phyloP scores from a whole-genome alignment of 495 filamentous ascomycete species.

The Aspergillus biplanus region DNA sequence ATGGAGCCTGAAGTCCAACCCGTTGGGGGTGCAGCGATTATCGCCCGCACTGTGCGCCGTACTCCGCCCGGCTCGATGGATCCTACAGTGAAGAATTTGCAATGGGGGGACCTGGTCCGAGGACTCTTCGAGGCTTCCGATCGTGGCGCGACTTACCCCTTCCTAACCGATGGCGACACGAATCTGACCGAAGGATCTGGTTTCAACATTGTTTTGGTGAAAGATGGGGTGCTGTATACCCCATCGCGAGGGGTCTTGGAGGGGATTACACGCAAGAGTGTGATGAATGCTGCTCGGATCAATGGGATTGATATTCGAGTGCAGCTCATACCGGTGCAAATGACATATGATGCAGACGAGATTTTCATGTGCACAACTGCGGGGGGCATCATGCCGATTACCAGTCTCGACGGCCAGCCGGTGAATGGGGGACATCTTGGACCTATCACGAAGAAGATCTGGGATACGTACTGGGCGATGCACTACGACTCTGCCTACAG shows the following conservation, averaged over 20 bases:
- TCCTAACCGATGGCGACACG: slow-evolving; percentile 43
- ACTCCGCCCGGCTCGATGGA: slow-evolving; percentile 39
- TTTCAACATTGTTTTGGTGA: slow-evolving; percentile 39
- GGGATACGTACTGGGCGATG: slow-evolving; percentile 46
- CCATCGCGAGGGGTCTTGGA: slow-evolving; percentile 37
- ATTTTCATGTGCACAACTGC: slow-evolving; percentile 46
- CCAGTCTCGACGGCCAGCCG: slow-evolving; percentile 36
- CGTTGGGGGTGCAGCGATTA: slow-evolving; percentile 39
- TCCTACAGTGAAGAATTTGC: slow-evolving; percentile 47
- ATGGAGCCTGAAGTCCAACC: slow-evolving; percentile 43
- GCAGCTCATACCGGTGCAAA: slow-evolving; percentile 34
- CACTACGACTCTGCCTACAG: slow-evolving; percentile 39
- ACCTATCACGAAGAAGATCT: slow-evolving; percentile 42
- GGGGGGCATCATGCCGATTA: slow-evolving; percentile 46
- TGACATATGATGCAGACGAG: slow-evolving; percentile 39
- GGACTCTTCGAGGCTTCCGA: slow-evolving; percentile 36
- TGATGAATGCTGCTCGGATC: slow-evolving; percentile 33
- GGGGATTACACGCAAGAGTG: slow-evolving; percentile 39
- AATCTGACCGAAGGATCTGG: slow-evolving; percentile 39
- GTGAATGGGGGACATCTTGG: slow-evolving; percentile 40
- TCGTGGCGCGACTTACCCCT: slow-evolving; percentile 36
- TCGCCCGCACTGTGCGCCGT: slow-evolving; percentile 42
- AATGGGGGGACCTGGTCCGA: slow-evolving; percentile 45
- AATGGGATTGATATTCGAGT: slow-evolving; percentile 29
- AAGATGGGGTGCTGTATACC: slow-evolving; percentile 36